Evolutionary conservation across 225 moss, liverwort and hornwort species (phyloP), one percentile per base, ranked within the genome.

Genomic region (Sphagnum contortum): DNA sequence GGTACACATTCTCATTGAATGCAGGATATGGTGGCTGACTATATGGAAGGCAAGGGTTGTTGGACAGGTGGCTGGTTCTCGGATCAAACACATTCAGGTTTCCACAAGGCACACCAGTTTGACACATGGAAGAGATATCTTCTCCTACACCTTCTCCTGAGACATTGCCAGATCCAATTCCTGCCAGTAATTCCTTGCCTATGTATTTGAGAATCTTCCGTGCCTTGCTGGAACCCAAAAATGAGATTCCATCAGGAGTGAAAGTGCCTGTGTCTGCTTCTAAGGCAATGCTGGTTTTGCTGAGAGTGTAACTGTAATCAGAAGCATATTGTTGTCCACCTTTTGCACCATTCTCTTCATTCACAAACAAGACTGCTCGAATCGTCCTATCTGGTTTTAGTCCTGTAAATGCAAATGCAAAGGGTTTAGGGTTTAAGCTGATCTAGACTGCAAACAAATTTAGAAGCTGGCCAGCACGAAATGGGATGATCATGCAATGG

Each of bases 231-330:
- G 89, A 88, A 60, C 87, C 88, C 12, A 74, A 62, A 13, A 92
- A 80, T 9, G 92, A 92, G 59, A 92, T 75, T 46, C 92, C 89
- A 49, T 75, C 5, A 0, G 92, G 92, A 46, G 88, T 83, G 76
- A 92, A 92, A 44, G 92, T 90, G 68, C 92, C 89, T 1, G 57
- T 67, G 29, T 92, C 92, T 3, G 92, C 90, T 60, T 92, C 92
- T 11, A 92, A 45, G 9, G 93, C 90, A 50, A 90, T 77, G 76
- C 93, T 94, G 3, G 90, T 86, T 52, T 78, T 82, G 56, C 47
- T 63, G 11, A 83, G 78, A 44, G 86, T 84, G 47, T 66, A n/a
- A 63, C 62, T 45, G 44, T 94, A 86, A 63, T 82, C 74, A 9
- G 71, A 68, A 2, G 93, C 90, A 64, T 94, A 94, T 48, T 83